Percentiles rank a stretch among this genome's conserved stretches.
These are phyloP conservation scores for Colletotrichum echinochloae DNA, from an alignment of 2,329 filamentous ascomycete genomes.

Conservation along the genomic window DNA sequence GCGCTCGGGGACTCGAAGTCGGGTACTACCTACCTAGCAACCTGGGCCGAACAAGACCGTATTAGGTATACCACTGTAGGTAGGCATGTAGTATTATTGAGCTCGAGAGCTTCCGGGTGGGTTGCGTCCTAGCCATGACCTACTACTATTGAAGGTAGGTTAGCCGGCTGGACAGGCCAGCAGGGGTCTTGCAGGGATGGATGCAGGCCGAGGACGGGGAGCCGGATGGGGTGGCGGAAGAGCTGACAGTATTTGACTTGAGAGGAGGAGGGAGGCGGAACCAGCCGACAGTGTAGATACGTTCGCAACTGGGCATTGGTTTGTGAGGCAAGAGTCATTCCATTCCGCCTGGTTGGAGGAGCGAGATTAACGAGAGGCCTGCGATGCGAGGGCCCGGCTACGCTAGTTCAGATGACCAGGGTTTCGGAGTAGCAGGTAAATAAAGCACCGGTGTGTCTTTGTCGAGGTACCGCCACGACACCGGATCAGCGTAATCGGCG, in stretches of 20 bases:
- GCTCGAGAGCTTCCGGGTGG: not conserved
- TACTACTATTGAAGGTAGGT: not conserved
- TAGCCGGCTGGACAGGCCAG: not conserved
- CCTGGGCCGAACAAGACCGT: not conserved
- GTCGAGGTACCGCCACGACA: no score
- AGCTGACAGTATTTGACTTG: not conserved
- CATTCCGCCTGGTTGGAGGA: not conserved
- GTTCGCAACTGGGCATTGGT: not conserved
- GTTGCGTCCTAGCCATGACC: not conserved
- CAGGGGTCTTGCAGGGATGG: constrained; percentile 14
- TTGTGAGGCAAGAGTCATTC: not conserved
- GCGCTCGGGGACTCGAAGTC: constrained; percentile 2
- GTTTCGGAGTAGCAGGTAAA: not conserved
- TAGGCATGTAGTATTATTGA: not conserved
- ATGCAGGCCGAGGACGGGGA: constrained; percentile 24
- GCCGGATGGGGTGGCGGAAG: constrained; percentile 5
- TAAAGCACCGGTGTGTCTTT: no score
- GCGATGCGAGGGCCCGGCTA: not conserved
- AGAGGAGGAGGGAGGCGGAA: not conserved
- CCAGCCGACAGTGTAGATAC: not conserved
- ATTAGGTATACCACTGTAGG: no score
- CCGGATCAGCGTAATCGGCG: no score
- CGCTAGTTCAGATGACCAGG: constrained; percentile 8
- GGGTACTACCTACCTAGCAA: not conserved
- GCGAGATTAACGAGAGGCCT: constrained; percentile 28